Conservation (phyloP, 106 monocot genomes). For the Allium cepa region DNA sequence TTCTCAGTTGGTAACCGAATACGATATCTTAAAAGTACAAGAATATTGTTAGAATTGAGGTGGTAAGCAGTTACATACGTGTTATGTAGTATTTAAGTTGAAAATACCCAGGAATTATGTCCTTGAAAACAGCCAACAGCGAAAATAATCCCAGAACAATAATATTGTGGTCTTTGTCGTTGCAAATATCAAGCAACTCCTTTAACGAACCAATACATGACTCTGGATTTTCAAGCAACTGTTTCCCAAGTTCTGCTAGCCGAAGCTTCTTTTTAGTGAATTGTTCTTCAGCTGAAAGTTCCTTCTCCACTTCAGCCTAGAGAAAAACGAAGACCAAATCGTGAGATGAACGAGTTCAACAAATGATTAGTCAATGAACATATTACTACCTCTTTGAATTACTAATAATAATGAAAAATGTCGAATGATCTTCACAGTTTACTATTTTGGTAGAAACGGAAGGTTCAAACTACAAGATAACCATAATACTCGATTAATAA, state of each 20-base stretch:
- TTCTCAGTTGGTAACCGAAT: slow-evolving; percentile 87
- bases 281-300: slow-evolving; percentile 78
- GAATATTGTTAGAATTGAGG: background rate
- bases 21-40: slow-evolving; percentile 59
- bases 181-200: slow-evolving; percentile 66
- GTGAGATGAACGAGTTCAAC: background rate
- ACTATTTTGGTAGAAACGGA: too few species aligned
- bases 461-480: too few species aligned
- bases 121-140: slow-evolving; percentile 85
- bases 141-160: slow-evolving; percentile 76
- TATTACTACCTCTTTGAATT: background rate
- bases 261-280: slow-evolving; percentile 73
- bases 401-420: background rate
- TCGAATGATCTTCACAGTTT: too few species aligned
- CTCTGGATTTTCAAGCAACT: slow-evolving; percentile 81
- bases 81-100: background rate
- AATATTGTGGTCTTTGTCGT: slow-evolving; percentile 61
- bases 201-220: slow-evolving; percentile 66
- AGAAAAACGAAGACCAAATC: slow-evolving; percentile 4
- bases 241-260: slow-evolving; percentile 74
- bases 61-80: background rate
- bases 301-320: slow-evolving; percentile 75
- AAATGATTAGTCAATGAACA: background rate
- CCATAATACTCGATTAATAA: too few species aligned
- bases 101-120: slow-evolving; percentile 90